These are phyloP conservation scores for Euphorbia peplus DNA, from an alignment of 345 rosid genomes.

Conservation along the genomic window DNA sequence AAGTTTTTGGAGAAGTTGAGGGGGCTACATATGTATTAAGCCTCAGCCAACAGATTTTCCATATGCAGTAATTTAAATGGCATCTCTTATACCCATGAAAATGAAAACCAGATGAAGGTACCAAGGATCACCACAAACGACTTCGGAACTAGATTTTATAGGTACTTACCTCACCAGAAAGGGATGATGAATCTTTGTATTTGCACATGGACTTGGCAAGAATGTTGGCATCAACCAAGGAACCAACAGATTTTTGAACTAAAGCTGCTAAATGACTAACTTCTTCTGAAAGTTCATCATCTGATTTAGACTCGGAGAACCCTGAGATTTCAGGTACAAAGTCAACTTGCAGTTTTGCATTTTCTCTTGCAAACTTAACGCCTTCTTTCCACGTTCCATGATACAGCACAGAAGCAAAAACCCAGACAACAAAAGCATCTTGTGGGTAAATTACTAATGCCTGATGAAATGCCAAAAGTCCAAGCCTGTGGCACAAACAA, in stretches of 20 bases:
- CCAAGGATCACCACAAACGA: neutral
- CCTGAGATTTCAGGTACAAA: conserved; percentile 60
- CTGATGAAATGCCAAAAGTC: conserved; percentile 77
- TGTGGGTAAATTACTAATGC: conserved; percentile 76
- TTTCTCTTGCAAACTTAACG: conserved; percentile 52
- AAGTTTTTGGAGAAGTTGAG: too few relatives aligned
- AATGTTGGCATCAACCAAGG: conserved; percentile 36
- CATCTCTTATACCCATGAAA: neutral
- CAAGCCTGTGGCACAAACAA: conserved; percentile 54
- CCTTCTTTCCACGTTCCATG: conserved; percentile 73
- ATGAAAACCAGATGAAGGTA: neutral
- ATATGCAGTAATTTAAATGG: neutral
- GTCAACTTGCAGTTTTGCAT: conserved; percentile 32
- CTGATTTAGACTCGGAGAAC: conserved; percentile 44
- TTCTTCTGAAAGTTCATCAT: conserved; percentile 54
- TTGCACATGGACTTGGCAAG: conserved; percentile 36
- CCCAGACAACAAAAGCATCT: conserved; percentile 57
- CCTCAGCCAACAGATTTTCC: neutral
- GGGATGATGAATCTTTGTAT: conserved; percentile 35
- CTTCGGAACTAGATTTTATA: neutral
- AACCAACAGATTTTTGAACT: conserved; percentile 43
- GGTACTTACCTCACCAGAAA: conserved; percentile 54
- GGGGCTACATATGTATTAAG: too few relatives aligned
- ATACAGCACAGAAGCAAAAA: conserved; percentile 68
- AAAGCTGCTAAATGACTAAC: conserved; percentile 51